Percentiles rank a stretch among this genome's conserved stretches.
These are phyloP conservation scores for Aspergillus diversus DNA, from an alignment of 495 filamentous ascomycete genomes.

Conservation along the genomic window DNA sequence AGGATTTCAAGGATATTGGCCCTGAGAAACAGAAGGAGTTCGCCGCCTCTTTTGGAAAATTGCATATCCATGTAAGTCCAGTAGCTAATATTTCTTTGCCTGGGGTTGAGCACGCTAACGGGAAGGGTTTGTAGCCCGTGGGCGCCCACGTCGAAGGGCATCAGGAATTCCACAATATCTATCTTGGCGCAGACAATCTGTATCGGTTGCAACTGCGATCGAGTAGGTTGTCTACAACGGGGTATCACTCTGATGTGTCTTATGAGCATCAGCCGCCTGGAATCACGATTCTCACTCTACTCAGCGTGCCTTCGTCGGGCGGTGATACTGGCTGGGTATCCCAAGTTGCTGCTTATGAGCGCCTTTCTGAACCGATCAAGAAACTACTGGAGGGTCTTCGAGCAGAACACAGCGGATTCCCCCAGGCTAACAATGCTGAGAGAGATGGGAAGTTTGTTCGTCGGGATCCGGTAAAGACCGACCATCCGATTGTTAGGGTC, in stretches of 20 bases:
- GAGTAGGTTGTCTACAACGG: slow-evolving; percentile 1
- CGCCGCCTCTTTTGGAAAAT: slow-evolving; percentile 65
- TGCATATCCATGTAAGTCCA: slow-evolving; percentile 51
- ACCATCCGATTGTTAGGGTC: slow-evolving; percentile 69
- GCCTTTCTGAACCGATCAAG: slow-evolving; percentile 69
- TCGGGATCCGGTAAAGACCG: slow-evolving; percentile 64
- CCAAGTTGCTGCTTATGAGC: slow-evolving; percentile 73
- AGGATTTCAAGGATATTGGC: slow-evolving; percentile 64
- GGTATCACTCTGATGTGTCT: slow-evolving; percentile 51
- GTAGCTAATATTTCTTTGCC: slow-evolving; percentile 20
- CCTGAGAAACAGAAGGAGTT: slow-evolving; percentile 64
- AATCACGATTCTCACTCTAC: slow-evolving; percentile 71
- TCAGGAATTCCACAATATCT: slow-evolving; percentile 12
- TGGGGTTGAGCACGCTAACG: not conserved
- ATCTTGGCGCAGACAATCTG: slow-evolving; percentile 14
- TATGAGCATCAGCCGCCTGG: slow-evolving; percentile 80
- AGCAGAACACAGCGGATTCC: slow-evolving; percentile 71
- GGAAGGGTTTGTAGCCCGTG: slow-evolving; percentile 3
- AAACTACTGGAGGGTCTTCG: slow-evolving; percentile 70
- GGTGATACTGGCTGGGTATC: slow-evolving; percentile 78
- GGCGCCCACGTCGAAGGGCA: slow-evolving; percentile 9
- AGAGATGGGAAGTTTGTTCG: slow-evolving; percentile 65
- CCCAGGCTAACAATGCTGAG: slow-evolving; percentile 68
- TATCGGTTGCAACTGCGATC: slow-evolving; percentile 4
- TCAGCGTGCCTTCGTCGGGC: slow-evolving; percentile 66